These are phyloP conservation scores for Edaphochlamys debaryana DNA, from an alignment of 139 green algal species.

Conservation along the genomic window DNA sequence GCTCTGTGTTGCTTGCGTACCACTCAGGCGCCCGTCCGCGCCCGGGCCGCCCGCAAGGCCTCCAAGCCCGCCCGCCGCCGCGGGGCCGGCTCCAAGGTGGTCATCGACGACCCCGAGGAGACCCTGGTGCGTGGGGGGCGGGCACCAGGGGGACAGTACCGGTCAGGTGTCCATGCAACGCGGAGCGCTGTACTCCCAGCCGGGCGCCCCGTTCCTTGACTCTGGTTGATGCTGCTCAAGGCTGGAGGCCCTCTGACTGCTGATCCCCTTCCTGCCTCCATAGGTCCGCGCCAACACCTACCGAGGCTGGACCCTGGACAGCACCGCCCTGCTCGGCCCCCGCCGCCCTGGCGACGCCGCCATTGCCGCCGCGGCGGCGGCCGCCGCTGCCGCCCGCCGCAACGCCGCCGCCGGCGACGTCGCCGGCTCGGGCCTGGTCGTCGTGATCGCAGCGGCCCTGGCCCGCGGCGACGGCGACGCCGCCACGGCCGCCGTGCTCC, in stretches of 20 bases:
- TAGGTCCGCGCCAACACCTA: constrained; percentile 15
- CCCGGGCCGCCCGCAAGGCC: background rate
- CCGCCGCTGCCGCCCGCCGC: background rate
- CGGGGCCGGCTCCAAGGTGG: constrained; percentile 1
- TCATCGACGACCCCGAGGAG: background rate
- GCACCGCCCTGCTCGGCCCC: background rate
- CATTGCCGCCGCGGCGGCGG: background rate
- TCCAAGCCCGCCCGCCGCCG: background rate
- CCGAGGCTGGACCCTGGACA: constrained; percentile 35
- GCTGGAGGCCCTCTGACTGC: background rate
- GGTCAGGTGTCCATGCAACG: too few relatives aligned
- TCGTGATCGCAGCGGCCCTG: background rate
- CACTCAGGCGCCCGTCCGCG: background rate
- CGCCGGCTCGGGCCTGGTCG: background rate
- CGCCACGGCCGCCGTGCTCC: constrained; percentile 5
- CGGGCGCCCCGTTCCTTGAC: too few relatives aligned
- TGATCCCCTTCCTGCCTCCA: background rate
- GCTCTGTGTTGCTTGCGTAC: too few relatives aligned
- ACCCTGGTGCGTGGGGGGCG: background rate
- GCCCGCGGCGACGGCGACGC: constrained; percentile 1
- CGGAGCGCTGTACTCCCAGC: too few relatives aligned
- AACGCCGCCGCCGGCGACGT: too few relatives aligned
- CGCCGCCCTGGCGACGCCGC: background rate
- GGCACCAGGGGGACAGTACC: too few relatives aligned
- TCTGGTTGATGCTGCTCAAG: too few relatives aligned